A percentile compares a stretch with the other conserved stretches of the same genome.
Conservation (phyloP, 2,329 filamentous ascomycete genomes). For the Arachnomyces sp. region DNA sequence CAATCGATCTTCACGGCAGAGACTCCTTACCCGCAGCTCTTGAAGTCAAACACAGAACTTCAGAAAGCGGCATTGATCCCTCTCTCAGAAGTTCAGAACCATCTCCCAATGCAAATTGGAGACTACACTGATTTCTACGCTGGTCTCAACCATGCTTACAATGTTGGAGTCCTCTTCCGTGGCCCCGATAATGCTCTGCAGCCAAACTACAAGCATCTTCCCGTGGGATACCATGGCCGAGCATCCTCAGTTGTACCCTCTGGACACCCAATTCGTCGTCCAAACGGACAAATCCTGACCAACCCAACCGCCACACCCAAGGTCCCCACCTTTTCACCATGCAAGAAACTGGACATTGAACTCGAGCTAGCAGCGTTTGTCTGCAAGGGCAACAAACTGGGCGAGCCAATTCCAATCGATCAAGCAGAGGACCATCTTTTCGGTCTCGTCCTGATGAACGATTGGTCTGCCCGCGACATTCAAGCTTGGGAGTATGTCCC, state of each 20-base stretch:
- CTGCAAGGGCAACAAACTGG: conserved; percentile 56
- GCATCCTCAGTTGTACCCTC: conserved; percentile 69
- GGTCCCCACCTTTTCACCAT: conserved; percentile 56
- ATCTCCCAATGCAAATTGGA: conserved; percentile 69
- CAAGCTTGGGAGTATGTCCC: conserved; percentile 81
- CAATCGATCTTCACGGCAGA: conserved; percentile 57
- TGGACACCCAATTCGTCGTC: conserved; percentile 64
- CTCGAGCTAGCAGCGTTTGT: conserved; percentile 73
- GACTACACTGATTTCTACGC: conserved; percentile 86
- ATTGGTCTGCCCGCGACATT: conserved; percentile 78
- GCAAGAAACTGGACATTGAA: conserved; percentile 67
- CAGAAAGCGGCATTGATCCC: conserved; percentile 54
- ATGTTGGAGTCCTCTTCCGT: conserved; percentile 64
- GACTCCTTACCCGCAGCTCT: conserved; percentile 52
- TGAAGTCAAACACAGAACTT: conserved; percentile 55
- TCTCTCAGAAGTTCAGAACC: conserved; percentile 53
- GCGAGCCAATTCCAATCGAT: conserved; percentile 54
- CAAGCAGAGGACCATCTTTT: conserved; percentile 67
- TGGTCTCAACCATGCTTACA: conserved; percentile 69
- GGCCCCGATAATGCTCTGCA: conserved; percentile 66
- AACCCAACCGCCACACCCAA: conserved; percentile 57
- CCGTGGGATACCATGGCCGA: conserved; percentile 74
- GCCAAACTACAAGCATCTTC: conserved; percentile 73
- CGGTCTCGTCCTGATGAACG: conserved; percentile 74
- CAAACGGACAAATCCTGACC: conserved; percentile 64